Conservation (phyloP, 164 flowering plant species). For the Stephania yunnanensis region DNA sequence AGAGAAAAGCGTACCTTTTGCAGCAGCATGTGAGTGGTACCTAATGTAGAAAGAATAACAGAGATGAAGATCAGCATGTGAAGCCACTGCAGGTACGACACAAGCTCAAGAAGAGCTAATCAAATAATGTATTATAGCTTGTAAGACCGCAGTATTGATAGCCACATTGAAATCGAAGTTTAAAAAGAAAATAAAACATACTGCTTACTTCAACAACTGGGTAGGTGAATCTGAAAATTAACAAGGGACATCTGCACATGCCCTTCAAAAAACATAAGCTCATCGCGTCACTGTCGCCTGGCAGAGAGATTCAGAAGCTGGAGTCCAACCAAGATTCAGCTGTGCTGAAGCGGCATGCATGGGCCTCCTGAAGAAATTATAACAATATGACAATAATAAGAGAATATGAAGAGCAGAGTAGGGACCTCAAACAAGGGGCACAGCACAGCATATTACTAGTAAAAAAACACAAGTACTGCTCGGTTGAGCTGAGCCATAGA, state of each 20-base stretch:
- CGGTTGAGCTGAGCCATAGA: constrained; percentile 2
- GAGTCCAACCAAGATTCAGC: background rate
- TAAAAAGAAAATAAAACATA: background rate
- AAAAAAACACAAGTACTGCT: background rate
- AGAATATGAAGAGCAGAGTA: background rate
- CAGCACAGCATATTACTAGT: background rate
- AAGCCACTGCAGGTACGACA: background rate
- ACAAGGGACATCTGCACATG: background rate
- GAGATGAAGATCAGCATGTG: background rate
- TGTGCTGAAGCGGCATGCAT: background rate
- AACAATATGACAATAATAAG: background rate
- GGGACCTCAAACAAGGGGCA: background rate
- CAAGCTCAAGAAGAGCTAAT: too few species aligned
- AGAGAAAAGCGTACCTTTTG: background rate
- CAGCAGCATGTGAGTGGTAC: background rate
- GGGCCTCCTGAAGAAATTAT: background rate
- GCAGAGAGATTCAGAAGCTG: background rate
- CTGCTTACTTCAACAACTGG: background rate
- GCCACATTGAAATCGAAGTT: too few species aligned
- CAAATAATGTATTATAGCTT: too few species aligned
- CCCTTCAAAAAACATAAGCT: background rate
- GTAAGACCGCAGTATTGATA: too few species aligned
- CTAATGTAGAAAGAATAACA: background rate
- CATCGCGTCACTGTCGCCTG: background rate
- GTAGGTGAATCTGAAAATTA: background rate